Base-by-base conservation (phyloP, 192 early-diverging fungal species). In the Coemansia javaensis region DNA sequence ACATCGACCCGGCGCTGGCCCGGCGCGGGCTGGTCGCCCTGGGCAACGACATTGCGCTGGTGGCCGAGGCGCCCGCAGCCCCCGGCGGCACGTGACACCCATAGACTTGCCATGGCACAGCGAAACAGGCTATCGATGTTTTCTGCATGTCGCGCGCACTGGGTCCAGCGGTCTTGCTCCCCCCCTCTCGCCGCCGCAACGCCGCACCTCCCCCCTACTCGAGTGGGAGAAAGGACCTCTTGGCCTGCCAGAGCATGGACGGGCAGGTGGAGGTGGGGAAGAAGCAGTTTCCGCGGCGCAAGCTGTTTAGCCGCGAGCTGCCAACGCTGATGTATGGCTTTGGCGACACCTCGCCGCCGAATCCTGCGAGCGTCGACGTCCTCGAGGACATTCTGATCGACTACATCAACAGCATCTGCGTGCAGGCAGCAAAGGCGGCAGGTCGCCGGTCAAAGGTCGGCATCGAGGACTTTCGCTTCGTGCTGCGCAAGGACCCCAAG, bases 381-480 rank as follows among this genome's bases (percentile, higher is more conserved):
- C 53, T 75, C 13, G 71, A 75, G 21, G 71, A 75, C 32, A 75
- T 75, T 20, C 47, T 75, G 12, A 48, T 75, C 20, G 71, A 75
- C 47, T 75, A 66, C 31, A 58, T 75, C 44, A 75, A 66, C 40
- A 56, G 37, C 40, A 53, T 48, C 16, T 75, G 71, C 14, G 32
- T 66, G 13, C 58, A 75, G 47, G 71, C 71, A 3, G 63, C 64
- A 21, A 62, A 49, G 47, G 47, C 50, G 2, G 44, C 71, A 1
- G 63, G 58, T 2, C 65, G 55, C 18, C 38, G 45, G 14, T 32
- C 40, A 21, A 62, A 56, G 40, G 49, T 75, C n/a, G 16, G 35
- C 10, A 59, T 66, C 24, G 71, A 75, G 3, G 71, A 75, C 32
- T 66, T 75, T 15, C 66, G 63, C 52, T 75, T 75, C 48, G 42